phyloP scores from a whole-genome alignment of 768 basidiomycete genomes.

The Leccinum uliginosum region DNA sequence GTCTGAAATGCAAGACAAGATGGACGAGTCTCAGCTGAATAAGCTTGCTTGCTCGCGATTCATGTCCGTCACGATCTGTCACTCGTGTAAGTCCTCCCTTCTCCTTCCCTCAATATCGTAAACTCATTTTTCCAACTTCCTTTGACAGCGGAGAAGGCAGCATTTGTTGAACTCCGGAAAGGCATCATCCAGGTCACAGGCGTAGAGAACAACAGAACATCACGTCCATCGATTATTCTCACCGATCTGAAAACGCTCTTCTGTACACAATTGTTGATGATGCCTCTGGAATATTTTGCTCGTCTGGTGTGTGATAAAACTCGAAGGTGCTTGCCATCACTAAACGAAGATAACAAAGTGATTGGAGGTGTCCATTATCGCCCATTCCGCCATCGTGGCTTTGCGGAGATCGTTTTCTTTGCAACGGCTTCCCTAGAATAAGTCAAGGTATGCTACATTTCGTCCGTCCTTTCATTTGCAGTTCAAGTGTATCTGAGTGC shows the following conservation, averaged over 20 bases:
- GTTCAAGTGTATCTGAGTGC: conserved; percentile 50
- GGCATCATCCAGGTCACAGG: conserved; percentile 81
- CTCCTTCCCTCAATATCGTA: too few relatives aligned
- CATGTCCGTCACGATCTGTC: too few relatives aligned
- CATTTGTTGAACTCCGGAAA: conserved; percentile 72
- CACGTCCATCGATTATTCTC: conserved; percentile 77
- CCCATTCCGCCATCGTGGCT: conserved; percentile 90
- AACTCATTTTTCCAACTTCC: too few relatives aligned
- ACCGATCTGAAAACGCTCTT: conserved; percentile 97
- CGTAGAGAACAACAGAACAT: conserved; percentile 76
- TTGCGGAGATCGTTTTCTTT: conserved; percentile 98
- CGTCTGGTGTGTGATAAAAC: conserved; percentile 90
- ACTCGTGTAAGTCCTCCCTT: too few relatives aligned
- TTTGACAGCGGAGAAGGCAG: conserved; percentile 71
- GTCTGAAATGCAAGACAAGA: too few relatives aligned
- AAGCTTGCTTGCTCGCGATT: too few relatives aligned
- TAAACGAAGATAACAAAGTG: conserved; percentile 90
- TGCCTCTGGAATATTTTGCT: conserved; percentile 98
- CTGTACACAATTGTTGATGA: conserved; percentile 95
- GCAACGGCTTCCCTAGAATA: conserved; percentile 96
- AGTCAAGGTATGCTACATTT: conserved; percentile 68
- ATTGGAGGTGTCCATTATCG: conserved; percentile 98
- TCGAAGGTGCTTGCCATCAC: conserved; percentile 94
- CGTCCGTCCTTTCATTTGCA: not conserved
- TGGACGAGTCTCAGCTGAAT: too few relatives aligned